These are phyloP conservation scores for Dichomitus squalens DNA, from an alignment of 1,284 basidiomycete genomes.

Conservation along the genomic window DNA sequence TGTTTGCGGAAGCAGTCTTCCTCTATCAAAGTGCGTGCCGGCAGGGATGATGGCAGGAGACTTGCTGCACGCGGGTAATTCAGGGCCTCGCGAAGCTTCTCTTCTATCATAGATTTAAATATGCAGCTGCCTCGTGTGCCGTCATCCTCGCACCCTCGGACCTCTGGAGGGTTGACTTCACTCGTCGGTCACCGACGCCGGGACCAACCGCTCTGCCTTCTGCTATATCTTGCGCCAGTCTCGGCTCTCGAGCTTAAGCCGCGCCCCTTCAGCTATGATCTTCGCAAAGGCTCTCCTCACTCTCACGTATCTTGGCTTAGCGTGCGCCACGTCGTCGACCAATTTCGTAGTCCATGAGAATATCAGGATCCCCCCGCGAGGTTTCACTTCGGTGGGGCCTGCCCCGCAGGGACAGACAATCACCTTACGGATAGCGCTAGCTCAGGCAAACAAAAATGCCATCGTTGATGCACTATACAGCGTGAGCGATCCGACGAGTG, in stretches of 20 bases:
- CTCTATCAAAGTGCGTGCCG: too few relatives aligned
- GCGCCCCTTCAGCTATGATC: neutral
- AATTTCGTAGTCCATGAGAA: slow-evolving; percentile 21
- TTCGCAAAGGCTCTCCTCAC: neutral
- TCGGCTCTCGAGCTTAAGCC: too few relatives aligned
- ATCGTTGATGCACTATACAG: slow-evolving; percentile 31
- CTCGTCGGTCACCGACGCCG: too few relatives aligned
- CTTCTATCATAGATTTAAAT: too few relatives aligned
- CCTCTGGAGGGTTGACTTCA: too few relatives aligned
- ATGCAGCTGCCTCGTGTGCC: too few relatives aligned
- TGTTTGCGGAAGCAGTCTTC: too few relatives aligned
- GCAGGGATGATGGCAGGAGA: too few relatives aligned
- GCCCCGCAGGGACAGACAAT: slow-evolving; percentile 20
- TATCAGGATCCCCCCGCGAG: slow-evolving; percentile 16
- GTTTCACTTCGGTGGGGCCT: slow-evolving; percentile 23
- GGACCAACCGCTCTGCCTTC: neutral
- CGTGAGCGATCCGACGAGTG: slow-evolving; percentile 10
- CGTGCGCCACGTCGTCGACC: neutral
- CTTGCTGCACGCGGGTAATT: too few relatives aligned
- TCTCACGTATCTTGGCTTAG: neutral
- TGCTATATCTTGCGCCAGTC: neutral
- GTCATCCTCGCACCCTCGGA: too few relatives aligned
- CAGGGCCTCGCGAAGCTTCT: too few relatives aligned
- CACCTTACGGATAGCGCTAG: slow-evolving; percentile 30
- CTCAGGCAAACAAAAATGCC: slow-evolving; percentile 28